A percentile compares a stretch with the other conserved stretches of the same genome.
These are phyloP conservation scores for Plasmodium vinckei DNA, from an alignment of 169 alveolate species.

Conservation along the genomic window DNA sequence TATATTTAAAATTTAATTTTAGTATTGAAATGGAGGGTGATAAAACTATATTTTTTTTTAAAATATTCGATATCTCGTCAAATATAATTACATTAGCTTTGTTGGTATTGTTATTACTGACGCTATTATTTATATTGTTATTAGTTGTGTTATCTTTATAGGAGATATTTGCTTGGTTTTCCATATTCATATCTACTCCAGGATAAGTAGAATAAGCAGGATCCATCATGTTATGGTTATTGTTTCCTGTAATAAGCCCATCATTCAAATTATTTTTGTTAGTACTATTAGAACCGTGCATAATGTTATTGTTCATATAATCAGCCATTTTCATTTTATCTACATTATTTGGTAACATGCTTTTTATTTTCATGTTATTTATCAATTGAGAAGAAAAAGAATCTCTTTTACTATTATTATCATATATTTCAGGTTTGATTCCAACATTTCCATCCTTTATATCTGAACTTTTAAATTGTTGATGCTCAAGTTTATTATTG, in stretches of 20 bases:
- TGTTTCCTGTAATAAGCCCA: neutral
- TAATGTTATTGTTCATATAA: neutral
- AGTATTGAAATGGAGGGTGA: slow-evolving; percentile 34
- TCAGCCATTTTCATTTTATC: slow-evolving; percentile 42
- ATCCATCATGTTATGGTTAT: neutral
- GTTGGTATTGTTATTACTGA: neutral
- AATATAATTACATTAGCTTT: slow-evolving; percentile 30
- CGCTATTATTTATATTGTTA: slow-evolving; percentile 5
- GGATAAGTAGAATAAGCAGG: no score
- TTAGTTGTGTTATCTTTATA: neutral
- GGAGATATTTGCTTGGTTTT: neutral
- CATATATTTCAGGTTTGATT: slow-evolving; percentile 31
- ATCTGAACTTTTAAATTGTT: slow-evolving; percentile 24
- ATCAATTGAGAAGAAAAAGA: slow-evolving; percentile 18
- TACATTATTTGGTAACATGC: neutral
- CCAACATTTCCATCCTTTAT: slow-evolving; percentile 23
- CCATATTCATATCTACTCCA: neutral
- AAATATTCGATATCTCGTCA: slow-evolving; percentile 52
- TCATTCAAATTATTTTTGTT: neutral
- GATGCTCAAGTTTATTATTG: slow-evolving; percentile 12
- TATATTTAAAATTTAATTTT: slow-evolving; percentile 25
- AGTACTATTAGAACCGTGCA: neutral
- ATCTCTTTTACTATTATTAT: slow-evolving; percentile 21
- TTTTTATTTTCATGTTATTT: slow-evolving; percentile 26
- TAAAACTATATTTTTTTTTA: slow-evolving; percentile 47